Evolutionary conservation across 352 stramenopile species (phyloP), one percentile per base, ranked within the genome.

Genomic region (Globisporangium lucens): DNA sequence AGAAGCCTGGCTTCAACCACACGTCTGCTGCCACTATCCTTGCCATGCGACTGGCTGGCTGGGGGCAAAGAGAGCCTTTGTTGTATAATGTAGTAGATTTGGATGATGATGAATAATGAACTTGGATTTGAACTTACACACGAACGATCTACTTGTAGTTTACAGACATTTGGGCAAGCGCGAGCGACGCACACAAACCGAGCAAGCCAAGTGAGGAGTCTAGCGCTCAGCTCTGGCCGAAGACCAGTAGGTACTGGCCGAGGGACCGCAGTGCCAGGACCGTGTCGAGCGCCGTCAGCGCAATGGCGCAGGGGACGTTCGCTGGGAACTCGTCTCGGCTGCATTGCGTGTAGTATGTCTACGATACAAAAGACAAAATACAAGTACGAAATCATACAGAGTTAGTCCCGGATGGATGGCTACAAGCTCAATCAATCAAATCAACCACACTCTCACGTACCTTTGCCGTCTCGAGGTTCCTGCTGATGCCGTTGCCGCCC

Each of bases 241-340:
- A n/a, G 43, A 35, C 13, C 30, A 47, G 43, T 13, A 69, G 33
- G 10, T 49, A 36, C 43, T 49, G 56, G 9, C 17, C 53, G 15
- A 69, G 22, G 6, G 67, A 33, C 36, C 46, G 63, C 7, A 73
- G 29, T n/a, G 55, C 15, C 3, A 72, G 46, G 13, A 75, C 17
- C 6, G 75, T 52, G 30, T 84, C 74, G 59, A 89, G 59, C 15
- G 61, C 76, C 6, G 69, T 56, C 29, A 86, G 70, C 5, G 74
- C 81, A 15, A 87, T 61, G 7, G 65, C 68, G 60, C 85, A 93
- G 13, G 85, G 85, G 8, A 89, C 75, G 62, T 90, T 91, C n/a
- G 63, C 60, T 46, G 85, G 85, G 61, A 89, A 93, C 15, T 70
- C 64, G 43, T 75, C 75, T 29, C 80, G 66, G 27, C 72, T 79